Percentiles rank a stretch among this genome's conserved stretches.
phyloP scores from a whole-genome alignment of 495 filamentous ascomycete genomes.

The Elasticomyces elasticus region DNA sequence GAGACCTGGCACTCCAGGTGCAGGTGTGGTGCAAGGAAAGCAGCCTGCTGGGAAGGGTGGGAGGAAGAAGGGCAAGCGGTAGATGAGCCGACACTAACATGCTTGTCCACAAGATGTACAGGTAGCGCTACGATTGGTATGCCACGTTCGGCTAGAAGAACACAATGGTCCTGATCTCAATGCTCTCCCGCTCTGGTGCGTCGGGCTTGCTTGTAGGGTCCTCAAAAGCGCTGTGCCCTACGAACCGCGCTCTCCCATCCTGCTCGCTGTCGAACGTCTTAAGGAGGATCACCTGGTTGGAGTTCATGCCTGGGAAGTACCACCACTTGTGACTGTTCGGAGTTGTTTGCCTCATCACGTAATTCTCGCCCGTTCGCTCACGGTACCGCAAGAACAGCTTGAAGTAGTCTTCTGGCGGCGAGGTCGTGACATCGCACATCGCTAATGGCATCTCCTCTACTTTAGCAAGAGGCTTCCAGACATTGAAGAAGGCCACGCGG shows the following conservation, averaged over 20 bases:
- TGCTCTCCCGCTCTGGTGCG: slow-evolving; percentile 19
- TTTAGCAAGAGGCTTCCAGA: slow-evolving; percentile 28
- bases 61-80: slow-evolving; percentile 36
- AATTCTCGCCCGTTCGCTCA: slow-evolving; percentile 31
- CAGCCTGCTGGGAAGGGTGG: slow-evolving; percentile 24
- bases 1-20: slow-evolving; percentile 20
- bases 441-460: slow-evolving; percentile 30
- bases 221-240: slow-evolving; percentile 20
- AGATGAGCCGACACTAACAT: too few relatives aligned
- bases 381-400: slow-evolving; percentile 30
- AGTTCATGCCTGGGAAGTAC: slow-evolving; percentile 29
- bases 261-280: slow-evolving; percentile 28
- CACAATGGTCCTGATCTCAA: slow-evolving; percentile 23
- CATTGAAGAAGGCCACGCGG: slow-evolving; percentile 30
- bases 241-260: slow-evolving; percentile 20
- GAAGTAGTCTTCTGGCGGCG: slow-evolving; percentile 26
- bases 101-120: too few relatives aligned
- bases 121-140: too few relatives aligned
- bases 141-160: too few relatives aligned
- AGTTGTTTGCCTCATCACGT: slow-evolving; percentile 26
- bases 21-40: slow-evolving; percentile 20
- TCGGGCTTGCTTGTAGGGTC: slow-evolving; percentile 15
- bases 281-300: slow-evolving; percentile 25
- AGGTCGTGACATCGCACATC: slow-evolving; percentile 28
- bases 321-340: slow-evolving; percentile 30